Percentiles rank a stretch among this genome's conserved stretches.
Evolutionary conservation across 768 basidiomycete genomes (phyloP).

Genomic region (Rhizopogon rudus): DNA sequence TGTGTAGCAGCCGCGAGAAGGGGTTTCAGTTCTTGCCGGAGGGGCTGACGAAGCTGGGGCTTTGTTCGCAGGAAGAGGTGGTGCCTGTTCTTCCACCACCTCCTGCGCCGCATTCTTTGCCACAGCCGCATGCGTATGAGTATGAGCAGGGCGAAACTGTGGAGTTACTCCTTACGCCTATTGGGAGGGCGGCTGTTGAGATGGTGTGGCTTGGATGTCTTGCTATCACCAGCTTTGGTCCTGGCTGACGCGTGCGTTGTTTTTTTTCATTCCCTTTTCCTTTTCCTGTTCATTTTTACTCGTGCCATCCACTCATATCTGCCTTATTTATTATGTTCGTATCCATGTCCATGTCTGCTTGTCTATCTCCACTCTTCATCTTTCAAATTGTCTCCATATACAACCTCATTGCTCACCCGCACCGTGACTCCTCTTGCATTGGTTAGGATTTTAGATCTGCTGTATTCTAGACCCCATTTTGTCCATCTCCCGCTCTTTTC

Average conservation of each 20-base stretch:
- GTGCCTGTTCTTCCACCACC: slow-evolving; percentile 6
- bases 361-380: not conserved
- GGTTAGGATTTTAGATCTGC: not conserved
- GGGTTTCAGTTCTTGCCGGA: slow-evolving; percentile 82
- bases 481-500: not conserved
- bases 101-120: slow-evolving; percentile 8
- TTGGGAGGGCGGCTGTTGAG: slow-evolving; percentile 47
- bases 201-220: slow-evolving; percentile 54
- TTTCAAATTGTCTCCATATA: not conserved
- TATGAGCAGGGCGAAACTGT: slow-evolving; percentile 37
- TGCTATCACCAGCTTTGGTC: slow-evolving; percentile 40
- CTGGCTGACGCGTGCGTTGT: slow-evolving; percentile 4
- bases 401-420: not conserved
- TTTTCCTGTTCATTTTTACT: not conserved
- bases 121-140: slow-evolving; percentile 25
- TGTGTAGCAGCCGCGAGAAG: slow-evolving; percentile 54
- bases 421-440: not conserved
- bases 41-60: slow-evolving; percentile 69
- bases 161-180: slow-evolving; percentile 35
- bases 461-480: not conserved
- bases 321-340: no score
- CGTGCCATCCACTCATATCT: no score
- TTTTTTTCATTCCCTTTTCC: not conserved
- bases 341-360: no score
- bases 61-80: slow-evolving; percentile 38